Evolutionary conservation across 2,329 filamentous ascomycete species (phyloP).

Genomic region (Purpureocillium lavendulum): DNA sequence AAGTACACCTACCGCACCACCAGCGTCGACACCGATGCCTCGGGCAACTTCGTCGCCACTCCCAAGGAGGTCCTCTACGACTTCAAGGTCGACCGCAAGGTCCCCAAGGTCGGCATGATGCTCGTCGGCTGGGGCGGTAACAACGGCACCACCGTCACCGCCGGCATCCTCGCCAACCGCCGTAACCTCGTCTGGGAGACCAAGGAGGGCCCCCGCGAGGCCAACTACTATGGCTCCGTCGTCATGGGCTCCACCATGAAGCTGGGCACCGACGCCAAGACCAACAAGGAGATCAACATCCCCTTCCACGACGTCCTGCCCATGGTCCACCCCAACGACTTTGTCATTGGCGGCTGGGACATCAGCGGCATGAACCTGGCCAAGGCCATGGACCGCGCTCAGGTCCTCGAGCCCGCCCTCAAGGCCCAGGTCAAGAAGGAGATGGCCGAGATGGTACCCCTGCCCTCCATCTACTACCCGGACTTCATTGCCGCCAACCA

Average conservation of each 20-base stretch:
- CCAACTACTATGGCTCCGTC: constrained; percentile 98
- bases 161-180: constrained; percentile 93
- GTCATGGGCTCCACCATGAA: constrained; percentile 97
- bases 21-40: constrained; percentile 59
- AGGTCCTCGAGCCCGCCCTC: constrained; percentile 89
- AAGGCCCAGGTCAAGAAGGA: constrained; percentile 89
- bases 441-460: constrained; percentile 78
- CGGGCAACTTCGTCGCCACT: constrained; percentile 73
- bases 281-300: constrained; percentile 85
- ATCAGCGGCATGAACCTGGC: constrained; percentile 88
- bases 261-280: constrained; percentile 79
- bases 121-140: constrained; percentile 96
- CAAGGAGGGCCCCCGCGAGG: constrained; percentile 72
- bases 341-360: constrained; percentile 94
- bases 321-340: constrained; percentile 95
- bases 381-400: constrained; percentile 88
- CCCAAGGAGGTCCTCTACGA: constrained; percentile 88
- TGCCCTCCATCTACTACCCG: constrained; percentile 96
- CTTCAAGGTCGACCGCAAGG: constrained; percentile 93
- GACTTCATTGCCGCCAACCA: constrained; percentile 99
- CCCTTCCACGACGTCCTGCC: constrained; percentile 91
- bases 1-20: constrained; percentile 97
- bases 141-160: constrained; percentile 95
- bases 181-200: constrained; percentile 84
- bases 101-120: constrained; percentile 94